Evolutionary conservation across 176 grass and related monocot species (phyloP).

Genomic region (Lolium multiflorum): DNA sequence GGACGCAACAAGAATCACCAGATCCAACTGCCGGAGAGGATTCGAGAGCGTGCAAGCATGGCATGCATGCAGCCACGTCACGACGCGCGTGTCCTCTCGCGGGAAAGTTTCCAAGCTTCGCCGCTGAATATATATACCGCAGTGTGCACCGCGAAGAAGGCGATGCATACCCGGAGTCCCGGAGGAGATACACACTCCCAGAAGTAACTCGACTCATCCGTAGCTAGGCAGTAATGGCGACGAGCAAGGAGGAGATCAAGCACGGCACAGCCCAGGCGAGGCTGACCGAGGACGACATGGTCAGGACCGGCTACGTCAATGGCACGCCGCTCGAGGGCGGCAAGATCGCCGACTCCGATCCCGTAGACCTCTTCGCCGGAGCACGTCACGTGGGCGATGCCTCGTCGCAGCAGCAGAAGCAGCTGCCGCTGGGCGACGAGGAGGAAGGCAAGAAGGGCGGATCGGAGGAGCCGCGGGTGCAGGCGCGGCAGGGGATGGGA

Average conservation of each 20-base stretch:
- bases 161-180: not conserved
- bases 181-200: not conserved
- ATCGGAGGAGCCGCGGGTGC: not conserved
- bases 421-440: not conserved
- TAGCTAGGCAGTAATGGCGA: not conserved
- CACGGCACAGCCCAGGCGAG: constrained; percentile 49
- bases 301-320: constrained; percentile 59
- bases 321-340: constrained; percentile 73
- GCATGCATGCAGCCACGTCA: constrained; percentile 21
- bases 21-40: not conserved
- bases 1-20: no score
- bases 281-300: constrained; percentile 69
- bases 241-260: constrained; percentile 54
- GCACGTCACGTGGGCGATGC: constrained; percentile 3
- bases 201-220: not conserved
- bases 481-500: constrained; percentile 28
- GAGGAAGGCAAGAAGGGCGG: not conserved
- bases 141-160: not conserved
- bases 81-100: not conserved
- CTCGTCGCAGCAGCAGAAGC: not conserved
- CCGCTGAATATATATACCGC: not conserved
- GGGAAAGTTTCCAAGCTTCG: constrained; percentile 1
- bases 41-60: constrained; percentile 1
- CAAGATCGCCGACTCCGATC: constrained; percentile 69
- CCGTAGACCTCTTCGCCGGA: constrained; percentile 61